Evolutionary conservation across 768 basidiomycete species (phyloP).

Genomic region (Amanita molliuscula): DNA sequence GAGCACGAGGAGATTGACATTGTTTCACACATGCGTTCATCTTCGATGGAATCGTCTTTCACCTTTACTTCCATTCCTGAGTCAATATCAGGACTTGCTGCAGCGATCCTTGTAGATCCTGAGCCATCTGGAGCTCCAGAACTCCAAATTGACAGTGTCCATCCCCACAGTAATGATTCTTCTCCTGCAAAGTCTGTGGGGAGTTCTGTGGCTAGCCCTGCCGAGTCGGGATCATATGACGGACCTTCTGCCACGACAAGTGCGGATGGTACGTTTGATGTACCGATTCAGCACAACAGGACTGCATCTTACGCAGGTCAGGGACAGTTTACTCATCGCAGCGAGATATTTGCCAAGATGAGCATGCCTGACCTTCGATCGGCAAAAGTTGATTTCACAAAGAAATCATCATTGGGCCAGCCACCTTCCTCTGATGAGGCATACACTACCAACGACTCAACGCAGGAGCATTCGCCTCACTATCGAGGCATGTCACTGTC

Average conservation of each 20-base stretch:
- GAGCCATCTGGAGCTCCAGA: slow-evolving; percentile 34
- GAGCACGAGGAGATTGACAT: slow-evolving; percentile 27
- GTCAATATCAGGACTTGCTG: slow-evolving; percentile 20
- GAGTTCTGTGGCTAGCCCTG: slow-evolving; percentile 45
- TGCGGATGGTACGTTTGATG: slow-evolving; percentile 10
- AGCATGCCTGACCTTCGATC: slow-evolving; percentile 79
- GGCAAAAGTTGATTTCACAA: slow-evolving; percentile 28
- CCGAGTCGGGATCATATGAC: slow-evolving; percentile 43
- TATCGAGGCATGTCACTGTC: slow-evolving; percentile 18
- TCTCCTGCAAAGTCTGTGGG: slow-evolving; percentile 44
- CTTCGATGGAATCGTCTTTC: slow-evolving; percentile 50
- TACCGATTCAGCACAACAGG: slow-evolving; percentile 29
- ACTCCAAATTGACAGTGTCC: slow-evolving; percentile 35
- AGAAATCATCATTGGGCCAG: slow-evolving; percentile 13
- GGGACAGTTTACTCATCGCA: slow-evolving; percentile 23
- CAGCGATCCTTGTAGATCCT: slow-evolving; percentile 11
- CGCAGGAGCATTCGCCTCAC: slow-evolving; percentile 21
- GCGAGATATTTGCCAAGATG: slow-evolving; percentile 51
- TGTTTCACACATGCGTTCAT: slow-evolving; percentile 45
- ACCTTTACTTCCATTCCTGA: slow-evolving; percentile 40
- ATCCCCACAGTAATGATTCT: slow-evolving; percentile 26
- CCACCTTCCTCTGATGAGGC: slow-evolving; percentile 1
- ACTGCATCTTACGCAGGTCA: slow-evolving; percentile 41
- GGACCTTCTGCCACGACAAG: slow-evolving; percentile 12
- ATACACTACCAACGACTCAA: background rate